A percentile compares a stretch with the other conserved stretches of the same genome.
phyloP scores from a whole-genome alignment of 1,139 yeast species.

The Hemisphaericaspora subhashii region DNA sequence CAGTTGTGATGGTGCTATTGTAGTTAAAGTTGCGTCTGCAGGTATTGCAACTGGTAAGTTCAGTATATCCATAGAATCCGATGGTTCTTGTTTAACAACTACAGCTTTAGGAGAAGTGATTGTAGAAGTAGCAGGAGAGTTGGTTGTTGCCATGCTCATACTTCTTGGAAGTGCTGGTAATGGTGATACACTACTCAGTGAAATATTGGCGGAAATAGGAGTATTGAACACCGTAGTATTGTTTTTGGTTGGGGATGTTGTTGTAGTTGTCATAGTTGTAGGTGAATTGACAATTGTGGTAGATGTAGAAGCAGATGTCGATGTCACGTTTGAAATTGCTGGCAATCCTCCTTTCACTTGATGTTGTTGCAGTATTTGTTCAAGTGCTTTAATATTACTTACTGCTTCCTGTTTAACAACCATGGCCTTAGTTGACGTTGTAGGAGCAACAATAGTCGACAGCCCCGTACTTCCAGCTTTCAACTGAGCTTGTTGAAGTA shows the following conservation, averaged over 20 bases:
- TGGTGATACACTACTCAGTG: constrained; percentile 7
- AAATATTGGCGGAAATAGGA: constrained; percentile 1
- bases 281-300: background rate
- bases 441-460: background rate
- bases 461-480: background rate
- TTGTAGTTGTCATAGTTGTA: background rate
- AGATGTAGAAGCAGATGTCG: background rate
- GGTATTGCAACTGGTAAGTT: background rate
- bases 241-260: background rate
- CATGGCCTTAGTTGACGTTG: too few relatives aligned
- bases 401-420: background rate
- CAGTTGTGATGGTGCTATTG: constrained; percentile 1
- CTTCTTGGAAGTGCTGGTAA: constrained; percentile 1
- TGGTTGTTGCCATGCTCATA: background rate
- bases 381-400: background rate
- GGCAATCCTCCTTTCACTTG: background rate
- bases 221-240: constrained; percentile 2
- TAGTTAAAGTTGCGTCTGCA: background rate
- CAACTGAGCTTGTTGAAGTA: too few relatives aligned
- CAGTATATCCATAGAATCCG: background rate
- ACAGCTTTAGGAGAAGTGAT: constrained; percentile 7
- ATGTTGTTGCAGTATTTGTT: background rate
- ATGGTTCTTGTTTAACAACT: constrained; percentile 1
- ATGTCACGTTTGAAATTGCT: background rate
- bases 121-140: background rate